phyloP scores from a whole-genome alignment of 139 green algal species.

The Haematococcus lacustris region DNA sequence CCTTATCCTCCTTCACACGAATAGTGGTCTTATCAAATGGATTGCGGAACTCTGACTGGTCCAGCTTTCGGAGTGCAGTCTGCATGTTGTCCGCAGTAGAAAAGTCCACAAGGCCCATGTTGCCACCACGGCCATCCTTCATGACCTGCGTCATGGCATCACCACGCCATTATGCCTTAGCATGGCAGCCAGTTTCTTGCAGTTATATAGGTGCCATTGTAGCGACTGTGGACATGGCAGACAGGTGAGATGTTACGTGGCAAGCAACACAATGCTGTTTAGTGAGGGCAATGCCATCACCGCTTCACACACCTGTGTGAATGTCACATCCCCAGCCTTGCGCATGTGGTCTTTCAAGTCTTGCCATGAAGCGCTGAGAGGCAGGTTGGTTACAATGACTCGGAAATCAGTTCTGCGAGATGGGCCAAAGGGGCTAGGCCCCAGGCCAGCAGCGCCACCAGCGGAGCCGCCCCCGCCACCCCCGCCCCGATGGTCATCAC shows the following conservation, averaged over 20 bases:
- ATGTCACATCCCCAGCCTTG: constrained; percentile 51
- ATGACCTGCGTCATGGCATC: constrained; percentile 60
- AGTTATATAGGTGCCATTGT: no score
- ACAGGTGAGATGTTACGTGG: no score
- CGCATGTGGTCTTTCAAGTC: constrained; percentile 92
- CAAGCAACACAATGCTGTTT: no score
- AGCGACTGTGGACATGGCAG: no score
- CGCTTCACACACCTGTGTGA: constrained; percentile 44
- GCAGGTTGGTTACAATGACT: constrained; percentile 71
- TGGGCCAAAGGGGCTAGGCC: constrained; percentile 28
- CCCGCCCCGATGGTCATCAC: constrained; percentile 12
- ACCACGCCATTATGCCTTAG: no score
- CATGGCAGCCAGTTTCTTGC: no score
- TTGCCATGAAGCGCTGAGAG: constrained; percentile 82
- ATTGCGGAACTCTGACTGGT: constrained; percentile 79
- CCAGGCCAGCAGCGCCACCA: no score
- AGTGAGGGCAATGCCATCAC: no score
- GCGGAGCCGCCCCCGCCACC: no score
- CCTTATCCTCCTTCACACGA: constrained; percentile 35
- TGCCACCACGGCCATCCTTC: constrained; percentile 38
- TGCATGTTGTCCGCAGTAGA: constrained; percentile 50
- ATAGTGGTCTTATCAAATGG: constrained; percentile 63
- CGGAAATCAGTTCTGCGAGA: constrained; percentile 52
- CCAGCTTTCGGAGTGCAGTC: constrained; percentile 56
- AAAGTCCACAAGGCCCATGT: constrained; percentile 61